Percentiles rank a stretch among this genome's conserved stretches.
phyloP scores from a whole-genome alignment of 257 asterid species.

The Euphrasia confusa region DNA sequence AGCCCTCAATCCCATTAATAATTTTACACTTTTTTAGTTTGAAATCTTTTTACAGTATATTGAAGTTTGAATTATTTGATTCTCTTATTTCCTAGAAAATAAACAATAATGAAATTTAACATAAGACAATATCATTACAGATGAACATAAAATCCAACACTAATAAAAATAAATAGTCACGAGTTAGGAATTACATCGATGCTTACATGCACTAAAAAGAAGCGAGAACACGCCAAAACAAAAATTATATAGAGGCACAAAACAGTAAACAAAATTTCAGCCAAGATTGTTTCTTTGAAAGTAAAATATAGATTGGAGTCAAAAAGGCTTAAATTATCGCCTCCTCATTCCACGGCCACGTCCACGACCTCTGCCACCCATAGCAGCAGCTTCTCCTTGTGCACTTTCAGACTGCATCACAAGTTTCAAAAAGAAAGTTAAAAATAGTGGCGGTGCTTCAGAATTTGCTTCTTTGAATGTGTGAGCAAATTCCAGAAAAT shows the following conservation, averaged over 20 bases:
- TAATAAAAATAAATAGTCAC: no score
- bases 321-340: constrained; percentile 20
- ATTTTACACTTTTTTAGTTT: no score
- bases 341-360: constrained; percentile 91
- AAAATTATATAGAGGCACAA: background rate
- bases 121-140: no score
- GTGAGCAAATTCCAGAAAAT: background rate
- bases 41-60: no score
- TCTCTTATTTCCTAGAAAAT: no score
- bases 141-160: no score
- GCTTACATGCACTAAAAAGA: no score
- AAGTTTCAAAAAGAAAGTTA: background rate
- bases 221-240: background rate
- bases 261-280: constrained; percentile 5
- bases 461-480: background rate
- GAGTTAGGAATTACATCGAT: no score
- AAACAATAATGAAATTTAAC: no score
- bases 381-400: constrained; percentile 97
- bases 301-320: background rate
- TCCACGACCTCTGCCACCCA: constrained; percentile 58
- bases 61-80: no score
- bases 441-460: background rate
- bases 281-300: constrained; percentile 3
- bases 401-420: constrained; percentile 90
- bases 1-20: no score